These are phyloP conservation scores for Desmodesmus armatus DNA, from an alignment of 139 green algal genomes.

Conservation along the genomic window DNA sequence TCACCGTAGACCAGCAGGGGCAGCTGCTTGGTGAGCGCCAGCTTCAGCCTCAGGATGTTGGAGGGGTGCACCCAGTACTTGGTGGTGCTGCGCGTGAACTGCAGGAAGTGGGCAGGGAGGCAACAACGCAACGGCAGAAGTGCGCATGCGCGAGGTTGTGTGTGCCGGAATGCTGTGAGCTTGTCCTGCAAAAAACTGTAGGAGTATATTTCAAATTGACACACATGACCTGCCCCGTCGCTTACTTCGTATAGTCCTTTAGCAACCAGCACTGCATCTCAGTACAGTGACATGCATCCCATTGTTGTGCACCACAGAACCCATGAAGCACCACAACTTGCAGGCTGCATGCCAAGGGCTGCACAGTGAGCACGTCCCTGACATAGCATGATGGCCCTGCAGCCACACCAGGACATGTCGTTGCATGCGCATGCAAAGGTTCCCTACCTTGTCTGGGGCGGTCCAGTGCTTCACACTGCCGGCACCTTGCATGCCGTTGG, in stretches of 20 bases:
- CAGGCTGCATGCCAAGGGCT: not conserved
- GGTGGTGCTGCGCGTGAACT: slow-evolving; percentile 75
- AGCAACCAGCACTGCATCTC: no score
- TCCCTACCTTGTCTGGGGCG: slow-evolving; percentile 19
- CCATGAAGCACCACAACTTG: not conserved
- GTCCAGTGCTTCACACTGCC: slow-evolving; percentile 11
- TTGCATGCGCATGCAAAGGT: not conserved
- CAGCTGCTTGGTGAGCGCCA: slow-evolving; percentile 75
- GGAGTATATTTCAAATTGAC: no score
- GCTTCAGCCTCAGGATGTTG: slow-evolving; percentile 75
- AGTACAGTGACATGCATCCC: no score
- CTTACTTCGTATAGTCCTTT: no score
- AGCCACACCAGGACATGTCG: not conserved
- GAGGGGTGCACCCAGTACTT: slow-evolving; percentile 86
- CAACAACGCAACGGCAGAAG: no score
- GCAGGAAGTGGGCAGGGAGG: not conserved
- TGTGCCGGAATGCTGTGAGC: not conserved
- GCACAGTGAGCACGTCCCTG: no score
- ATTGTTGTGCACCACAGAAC: no score
- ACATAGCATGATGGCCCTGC: not conserved
- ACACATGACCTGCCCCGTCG: no score
- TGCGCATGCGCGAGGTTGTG: not conserved
- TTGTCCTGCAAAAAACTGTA: no score
- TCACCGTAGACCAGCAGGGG: slow-evolving; percentile 84
- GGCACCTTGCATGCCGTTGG: no score